These are phyloP conservation scores for Globisporangium okanoganense DNA, from an alignment of 352 stramenopile species.

Conservation along the genomic window DNA sequence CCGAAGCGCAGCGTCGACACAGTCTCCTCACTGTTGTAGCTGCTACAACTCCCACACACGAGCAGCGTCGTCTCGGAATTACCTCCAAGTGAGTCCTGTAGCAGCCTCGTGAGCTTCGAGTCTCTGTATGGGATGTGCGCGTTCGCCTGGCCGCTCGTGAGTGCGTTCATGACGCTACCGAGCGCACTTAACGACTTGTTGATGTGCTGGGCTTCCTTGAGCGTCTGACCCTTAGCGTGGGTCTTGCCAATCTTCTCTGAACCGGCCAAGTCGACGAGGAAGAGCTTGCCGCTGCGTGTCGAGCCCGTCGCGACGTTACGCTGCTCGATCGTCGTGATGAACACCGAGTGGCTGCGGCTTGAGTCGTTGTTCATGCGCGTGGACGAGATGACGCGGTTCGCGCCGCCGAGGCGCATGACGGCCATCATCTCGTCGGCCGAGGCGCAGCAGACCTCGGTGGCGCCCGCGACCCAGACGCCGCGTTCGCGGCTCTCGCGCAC, in stretches of 20 bases:
- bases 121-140: conserved; percentile 91
- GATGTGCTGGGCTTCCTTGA: conserved; percentile 87
- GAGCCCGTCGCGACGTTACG: conserved; percentile 53
- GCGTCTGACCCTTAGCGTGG: conserved; percentile 88
- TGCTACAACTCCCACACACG: conserved; percentile 58
- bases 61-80: conserved; percentile 74
- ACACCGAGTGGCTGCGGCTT: conserved; percentile 93
- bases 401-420: conserved; percentile 90
- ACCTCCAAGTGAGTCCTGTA: conserved; percentile 82
- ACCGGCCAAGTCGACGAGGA: conserved; percentile 76
- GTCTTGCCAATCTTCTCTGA: conserved; percentile 79
- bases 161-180: conserved; percentile 88
- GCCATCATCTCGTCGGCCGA: conserved; percentile 61
- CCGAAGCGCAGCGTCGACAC: conserved; percentile 74
- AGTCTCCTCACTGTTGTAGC: conserved; percentile 72
- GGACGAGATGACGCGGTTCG: conserved; percentile 85
- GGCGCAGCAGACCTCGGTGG: conserved; percentile 61
- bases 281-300: conserved; percentile 90
- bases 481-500: conserved; percentile 57
- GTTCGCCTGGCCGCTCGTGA: conserved; percentile 79
- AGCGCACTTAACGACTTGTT: conserved; percentile 90
- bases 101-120: conserved; percentile 84
- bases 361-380: conserved; percentile 92
- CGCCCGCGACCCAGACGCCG: conserved; percentile 57
- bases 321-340: conserved; percentile 96